Evolutionary conservation across 495 filamentous ascomycete species (phyloP).

Genomic region (Penicillium bovifimosum): DNA sequence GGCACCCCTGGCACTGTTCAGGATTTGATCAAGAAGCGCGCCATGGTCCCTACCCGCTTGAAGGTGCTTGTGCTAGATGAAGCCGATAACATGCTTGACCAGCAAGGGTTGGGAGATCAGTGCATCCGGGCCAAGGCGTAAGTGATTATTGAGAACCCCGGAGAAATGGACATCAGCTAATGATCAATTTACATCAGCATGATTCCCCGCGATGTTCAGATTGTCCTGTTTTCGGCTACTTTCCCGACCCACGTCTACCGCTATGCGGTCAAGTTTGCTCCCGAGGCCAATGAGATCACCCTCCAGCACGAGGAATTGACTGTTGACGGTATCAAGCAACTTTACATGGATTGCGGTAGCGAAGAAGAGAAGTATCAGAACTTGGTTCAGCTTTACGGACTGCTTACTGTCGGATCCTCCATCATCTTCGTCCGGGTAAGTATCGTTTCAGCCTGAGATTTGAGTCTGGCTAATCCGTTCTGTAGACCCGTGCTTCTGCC

Average conservation of each 20-base stretch:
- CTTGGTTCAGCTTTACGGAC: constrained; percentile 85
- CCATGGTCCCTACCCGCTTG: constrained; percentile 58
- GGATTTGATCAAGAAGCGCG: constrained; percentile 71
- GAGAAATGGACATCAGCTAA: neutral
- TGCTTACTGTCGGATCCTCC: constrained; percentile 91
- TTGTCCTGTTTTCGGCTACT: constrained; percentile 93
- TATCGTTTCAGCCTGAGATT: constrained; percentile 4
- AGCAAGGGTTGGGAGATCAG: constrained; percentile 91
- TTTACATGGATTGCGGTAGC: constrained; percentile 84
- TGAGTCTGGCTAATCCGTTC: constrained; percentile 17
- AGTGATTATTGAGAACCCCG: constrained; percentile 24
- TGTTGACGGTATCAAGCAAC: constrained; percentile 92
- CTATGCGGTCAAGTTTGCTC: constrained; percentile 76
- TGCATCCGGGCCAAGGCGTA: constrained; percentile 82
- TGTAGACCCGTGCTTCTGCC: constrained; percentile 73
- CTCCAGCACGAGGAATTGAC: constrained; percentile 87
- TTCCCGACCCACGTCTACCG: constrained; percentile 79
- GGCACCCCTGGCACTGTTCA: constrained; percentile 92
- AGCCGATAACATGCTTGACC: constrained; percentile 94
- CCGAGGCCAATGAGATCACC: constrained; percentile 80
- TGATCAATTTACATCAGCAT: constrained; percentile 39
- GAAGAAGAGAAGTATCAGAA: constrained; percentile 81
- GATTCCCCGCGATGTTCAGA: constrained; percentile 66
- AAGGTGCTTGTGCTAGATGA: constrained; percentile 85
- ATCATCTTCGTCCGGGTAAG: constrained; percentile 93